Percentiles rank a stretch among this genome's conserved stretches.
Conservation (phyloP, 2,329 filamentous ascomycete species). For the Sarocladium brachiariae region DNA sequence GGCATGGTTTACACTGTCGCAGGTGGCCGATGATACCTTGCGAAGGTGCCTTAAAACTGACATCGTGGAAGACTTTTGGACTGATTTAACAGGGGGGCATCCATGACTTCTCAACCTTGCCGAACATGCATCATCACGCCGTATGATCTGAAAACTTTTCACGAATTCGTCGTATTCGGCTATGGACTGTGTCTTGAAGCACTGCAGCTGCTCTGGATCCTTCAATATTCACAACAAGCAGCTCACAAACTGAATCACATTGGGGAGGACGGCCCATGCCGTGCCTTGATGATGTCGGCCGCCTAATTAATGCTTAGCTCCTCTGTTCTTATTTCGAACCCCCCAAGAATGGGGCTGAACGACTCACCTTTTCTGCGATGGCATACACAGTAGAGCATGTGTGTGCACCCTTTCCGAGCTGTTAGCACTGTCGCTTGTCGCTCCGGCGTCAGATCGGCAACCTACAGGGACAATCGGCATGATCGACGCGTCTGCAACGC, state of each 20-base stretch:
- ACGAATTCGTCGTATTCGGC: too few relatives aligned
- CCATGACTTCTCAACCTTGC: too few relatives aligned
- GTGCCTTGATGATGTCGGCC: slow-evolving; percentile 15
- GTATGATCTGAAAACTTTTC: too few relatives aligned
- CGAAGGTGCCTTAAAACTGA: not conserved
- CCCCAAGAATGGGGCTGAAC: too few relatives aligned
- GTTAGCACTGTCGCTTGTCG: not conserved
- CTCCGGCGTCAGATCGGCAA: not conserved
- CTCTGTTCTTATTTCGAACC: too few relatives aligned
- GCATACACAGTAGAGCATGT: slow-evolving; percentile 14
- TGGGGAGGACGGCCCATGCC: slow-evolving; percentile 2
- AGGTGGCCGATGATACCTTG: not conserved
- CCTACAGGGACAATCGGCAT: slow-evolving; percentile 15
- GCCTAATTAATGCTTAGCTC: too few relatives aligned
- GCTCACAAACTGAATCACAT: not conserved
- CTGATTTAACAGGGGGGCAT: too few relatives aligned
- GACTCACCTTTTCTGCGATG: slow-evolving; percentile 14
- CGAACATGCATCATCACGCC: too few relatives aligned
- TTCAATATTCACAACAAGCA: not conserved
- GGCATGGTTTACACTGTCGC: not conserved
- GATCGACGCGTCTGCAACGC: slow-evolving; percentile 17
- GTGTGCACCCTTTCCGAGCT: slow-evolving; percentile 11
- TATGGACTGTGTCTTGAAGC: too few relatives aligned
- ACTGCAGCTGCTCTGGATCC: too few relatives aligned
- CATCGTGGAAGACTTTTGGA: not conserved